Conservation (phyloP, 1,284 basidiomycete species). For the Marasmius oreades region DNA sequence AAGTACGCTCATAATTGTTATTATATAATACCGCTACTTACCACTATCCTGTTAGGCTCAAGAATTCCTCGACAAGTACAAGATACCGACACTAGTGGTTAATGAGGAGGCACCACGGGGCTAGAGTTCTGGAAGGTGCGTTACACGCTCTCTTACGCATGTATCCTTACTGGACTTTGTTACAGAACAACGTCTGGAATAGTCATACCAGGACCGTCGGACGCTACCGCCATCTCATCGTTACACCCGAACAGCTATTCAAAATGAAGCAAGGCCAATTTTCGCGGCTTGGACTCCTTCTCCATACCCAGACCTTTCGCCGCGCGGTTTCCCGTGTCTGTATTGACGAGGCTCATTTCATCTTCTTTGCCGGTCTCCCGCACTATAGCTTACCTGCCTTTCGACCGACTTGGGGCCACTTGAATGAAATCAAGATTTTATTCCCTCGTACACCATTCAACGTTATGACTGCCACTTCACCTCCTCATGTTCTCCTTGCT, state of each 20-base stretch:
- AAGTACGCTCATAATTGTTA: not conserved
- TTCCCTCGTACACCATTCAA: too few species aligned
- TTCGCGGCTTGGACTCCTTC: not conserved
- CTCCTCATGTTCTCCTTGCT: not conserved
- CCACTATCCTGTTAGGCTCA: not conserved
- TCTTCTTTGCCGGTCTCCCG: not conserved
- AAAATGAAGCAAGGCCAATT: not conserved
- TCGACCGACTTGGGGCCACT: not conserved
- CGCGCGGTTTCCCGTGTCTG: not conserved
- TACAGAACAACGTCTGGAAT: not conserved
- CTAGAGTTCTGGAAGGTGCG: not conserved
- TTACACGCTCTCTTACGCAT: too few species aligned
- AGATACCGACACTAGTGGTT: not conserved
- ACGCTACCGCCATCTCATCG: not conserved
- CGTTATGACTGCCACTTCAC: conserved; percentile 1
- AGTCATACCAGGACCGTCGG: not conserved
- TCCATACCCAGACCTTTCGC: not conserved
- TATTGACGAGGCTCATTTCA: conserved; percentile 3
- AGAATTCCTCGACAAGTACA: not conserved
- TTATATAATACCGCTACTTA: too few species aligned
- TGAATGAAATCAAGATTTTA: not conserved
- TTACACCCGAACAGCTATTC: conserved; percentile 1
- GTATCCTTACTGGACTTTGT: not conserved
- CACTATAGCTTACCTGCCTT: conserved; percentile 1
- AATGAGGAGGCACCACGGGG: not conserved